phyloP scores from a whole-genome alignment of 148 eudicot genomes.

The Polygonum maritimum region DNA sequence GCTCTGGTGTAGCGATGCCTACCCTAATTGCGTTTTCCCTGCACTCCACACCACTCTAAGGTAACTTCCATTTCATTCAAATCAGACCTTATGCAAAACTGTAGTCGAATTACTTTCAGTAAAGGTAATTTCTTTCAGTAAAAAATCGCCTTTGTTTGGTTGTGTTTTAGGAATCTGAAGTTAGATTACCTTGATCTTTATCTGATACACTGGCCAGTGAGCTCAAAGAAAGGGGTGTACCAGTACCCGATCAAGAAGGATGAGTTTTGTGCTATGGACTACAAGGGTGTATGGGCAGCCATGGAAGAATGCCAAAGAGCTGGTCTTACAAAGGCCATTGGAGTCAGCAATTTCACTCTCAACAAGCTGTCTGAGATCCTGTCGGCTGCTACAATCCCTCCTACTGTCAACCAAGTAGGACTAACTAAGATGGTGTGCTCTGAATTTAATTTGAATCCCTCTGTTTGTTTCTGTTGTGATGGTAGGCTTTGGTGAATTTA shows the following conservation, averaged over 20 bases:
- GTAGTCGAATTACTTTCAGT: no score
- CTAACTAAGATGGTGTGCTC: not conserved
- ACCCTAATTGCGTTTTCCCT: slow-evolving; percentile 12
- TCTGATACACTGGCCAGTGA: slow-evolving; percentile 37
- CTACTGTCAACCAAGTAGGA: not conserved
- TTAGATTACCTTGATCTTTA: slow-evolving; percentile 34
- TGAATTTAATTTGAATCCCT: no score
- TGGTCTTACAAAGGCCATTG: not conserved
- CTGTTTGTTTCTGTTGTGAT: no score
- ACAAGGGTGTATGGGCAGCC: not conserved
- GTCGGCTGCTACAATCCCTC: not conserved
- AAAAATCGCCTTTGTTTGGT: not conserved
- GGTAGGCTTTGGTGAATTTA: not conserved
- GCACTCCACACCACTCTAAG: slow-evolving; percentile 10
- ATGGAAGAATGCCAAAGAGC: slow-evolving; percentile 1
- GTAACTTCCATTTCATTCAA: not conserved
- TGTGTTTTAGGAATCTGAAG: slow-evolving; percentile 15
- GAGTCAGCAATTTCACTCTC: not conserved
- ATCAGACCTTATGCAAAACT: no score
- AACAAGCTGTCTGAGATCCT: not conserved
- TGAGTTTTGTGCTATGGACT: slow-evolving; percentile 12
- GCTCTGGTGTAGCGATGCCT: slow-evolving; percentile 23
- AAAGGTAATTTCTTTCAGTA: no score
- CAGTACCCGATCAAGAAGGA: slow-evolving; percentile 26
- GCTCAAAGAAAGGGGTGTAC: slow-evolving; percentile 20